These are phyloP conservation scores for Annona cherimola DNA, from an alignment of 164 flowering plant species.

Conservation along the genomic window DNA sequence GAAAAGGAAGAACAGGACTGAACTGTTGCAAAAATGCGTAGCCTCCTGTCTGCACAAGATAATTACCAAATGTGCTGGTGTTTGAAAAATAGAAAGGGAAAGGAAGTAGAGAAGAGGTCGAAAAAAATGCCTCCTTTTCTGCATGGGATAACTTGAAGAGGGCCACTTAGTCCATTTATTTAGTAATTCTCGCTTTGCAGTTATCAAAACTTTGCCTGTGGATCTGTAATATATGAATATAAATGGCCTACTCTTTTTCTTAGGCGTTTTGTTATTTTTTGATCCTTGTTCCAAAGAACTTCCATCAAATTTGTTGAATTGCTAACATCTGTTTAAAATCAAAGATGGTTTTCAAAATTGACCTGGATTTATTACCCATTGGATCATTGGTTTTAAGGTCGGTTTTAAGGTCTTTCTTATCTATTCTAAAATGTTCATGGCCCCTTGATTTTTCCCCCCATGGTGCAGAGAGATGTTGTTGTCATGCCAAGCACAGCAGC, in stretches of 20 bases:
- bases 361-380: not conserved
- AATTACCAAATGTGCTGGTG: not conserved
- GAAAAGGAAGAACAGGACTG: not conserved
- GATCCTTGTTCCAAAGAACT: not conserved
- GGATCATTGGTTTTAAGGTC: not conserved
- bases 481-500: constrained; percentile 9
- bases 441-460: not conserved
- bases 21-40: too few species aligned
- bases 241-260: not conserved
- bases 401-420: not conserved
- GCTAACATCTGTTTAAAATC: not conserved
- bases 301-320: not conserved
- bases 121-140: not conserved
- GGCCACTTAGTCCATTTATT: not conserved
- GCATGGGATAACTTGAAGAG: not conserved
- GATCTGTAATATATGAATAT: too few species aligned
- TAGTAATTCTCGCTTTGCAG: not conserved
- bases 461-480: constrained; percentile 30
- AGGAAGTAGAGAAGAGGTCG: not conserved
- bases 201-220: not conserved
- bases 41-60: too few species aligned
- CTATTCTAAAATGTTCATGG: not conserved
- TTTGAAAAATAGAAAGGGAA: not conserved
- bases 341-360: not conserved
- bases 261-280: not conserved